Evolutionary conservation across 345 rosid genomes (phyloP).

Genomic region (Citrus sp.): DNA sequence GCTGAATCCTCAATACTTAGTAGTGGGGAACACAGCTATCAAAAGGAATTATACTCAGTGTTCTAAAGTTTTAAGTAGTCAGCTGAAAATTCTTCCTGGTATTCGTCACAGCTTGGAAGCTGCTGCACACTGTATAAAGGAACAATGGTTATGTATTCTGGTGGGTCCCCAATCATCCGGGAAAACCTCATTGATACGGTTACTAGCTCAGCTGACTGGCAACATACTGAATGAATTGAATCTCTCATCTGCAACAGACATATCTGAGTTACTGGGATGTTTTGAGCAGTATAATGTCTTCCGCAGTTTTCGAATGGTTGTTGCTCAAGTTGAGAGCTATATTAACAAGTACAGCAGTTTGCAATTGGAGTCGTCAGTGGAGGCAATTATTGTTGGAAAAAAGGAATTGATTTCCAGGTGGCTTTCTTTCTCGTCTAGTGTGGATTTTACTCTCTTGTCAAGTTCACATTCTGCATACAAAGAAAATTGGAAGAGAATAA

Average conservation of each 20-base stretch:
- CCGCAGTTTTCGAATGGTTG: constrained; percentile 58
- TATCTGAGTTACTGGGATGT: constrained; percentile 91
- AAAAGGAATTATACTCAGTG: constrained; percentile 49
- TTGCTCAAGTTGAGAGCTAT: constrained; percentile 57
- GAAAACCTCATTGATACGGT: constrained; percentile 84
- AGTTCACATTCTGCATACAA: constrained; percentile 26
- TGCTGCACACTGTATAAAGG: constrained; percentile 67
- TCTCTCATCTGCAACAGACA: constrained; percentile 91
- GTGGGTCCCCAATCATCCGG: constrained; percentile 89
- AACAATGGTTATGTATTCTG: constrained; percentile 86
- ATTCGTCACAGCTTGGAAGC: constrained; percentile 85
- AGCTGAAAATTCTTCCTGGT: constrained; percentile 67
- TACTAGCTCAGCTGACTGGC: constrained; percentile 79
- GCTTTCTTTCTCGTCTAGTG: constrained; percentile 53
- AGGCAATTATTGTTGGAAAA: constrained; percentile 32
- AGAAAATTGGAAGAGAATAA: constrained; percentile 29
- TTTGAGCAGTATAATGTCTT: constrained; percentile 92
- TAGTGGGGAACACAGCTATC: constrained; percentile 65
- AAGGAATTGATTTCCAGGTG: constrained; percentile 54
- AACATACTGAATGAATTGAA: constrained; percentile 69
- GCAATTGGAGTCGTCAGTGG: constrained; percentile 44
- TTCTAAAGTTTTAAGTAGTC: constrained; percentile 34
- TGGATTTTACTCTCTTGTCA: constrained; percentile 36
- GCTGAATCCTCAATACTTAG: constrained; percentile 48
- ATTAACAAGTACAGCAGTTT: constrained; percentile 62